These are phyloP conservation scores for Pythium biforme DNA, from an alignment of 352 stramenopile genomes.

Conservation along the genomic window DNA sequence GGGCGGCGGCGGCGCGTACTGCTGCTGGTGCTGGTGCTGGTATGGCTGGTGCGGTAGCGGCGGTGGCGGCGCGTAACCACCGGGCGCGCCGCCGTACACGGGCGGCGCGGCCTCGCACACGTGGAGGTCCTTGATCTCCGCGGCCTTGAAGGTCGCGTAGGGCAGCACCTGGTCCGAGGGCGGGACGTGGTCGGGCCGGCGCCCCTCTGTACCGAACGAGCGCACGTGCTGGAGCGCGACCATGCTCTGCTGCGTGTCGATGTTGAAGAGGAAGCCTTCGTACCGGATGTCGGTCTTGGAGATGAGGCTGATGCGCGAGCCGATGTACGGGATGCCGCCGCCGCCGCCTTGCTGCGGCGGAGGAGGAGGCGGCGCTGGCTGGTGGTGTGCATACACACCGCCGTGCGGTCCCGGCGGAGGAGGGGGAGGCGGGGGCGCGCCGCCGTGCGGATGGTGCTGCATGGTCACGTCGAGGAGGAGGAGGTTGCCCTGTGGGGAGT, in stretches of 20 bases:
- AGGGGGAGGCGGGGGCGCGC: constrained; percentile 10
- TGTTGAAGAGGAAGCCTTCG: constrained; percentile 86
- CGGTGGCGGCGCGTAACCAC: constrained; percentile 16
- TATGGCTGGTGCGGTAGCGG: constrained; percentile 1
- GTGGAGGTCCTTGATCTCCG: constrained; percentile 85
- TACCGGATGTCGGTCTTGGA: constrained; percentile 89
- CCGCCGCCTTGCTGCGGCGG: constrained; percentile 25
- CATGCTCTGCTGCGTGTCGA: constrained; percentile 81
- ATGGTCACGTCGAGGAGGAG: not conserved
- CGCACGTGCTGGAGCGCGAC: constrained; percentile 78
- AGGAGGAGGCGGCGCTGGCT: constrained; percentile 26
- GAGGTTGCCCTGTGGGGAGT: not conserved
- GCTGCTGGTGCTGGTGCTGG: too few species aligned
- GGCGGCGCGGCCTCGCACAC: constrained; percentile 69
- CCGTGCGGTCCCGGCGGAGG: constrained; percentile 16
- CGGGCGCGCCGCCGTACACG: not conserved
- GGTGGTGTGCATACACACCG: constrained; percentile 25
- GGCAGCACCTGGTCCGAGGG: constrained; percentile 74
- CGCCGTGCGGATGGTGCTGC: constrained; percentile 17
- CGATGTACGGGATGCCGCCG: constrained; percentile 78
- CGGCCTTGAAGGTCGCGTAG: constrained; percentile 80
- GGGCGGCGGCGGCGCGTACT: constrained; percentile 12
- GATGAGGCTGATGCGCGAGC: constrained; percentile 78
- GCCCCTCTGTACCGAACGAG: constrained; percentile 81
- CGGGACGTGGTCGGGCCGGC: constrained; percentile 68